These are phyloP conservation scores for Torulaspora quercuum DNA, from an alignment of 805 yeast genomes.

Conservation along the genomic window DNA sequence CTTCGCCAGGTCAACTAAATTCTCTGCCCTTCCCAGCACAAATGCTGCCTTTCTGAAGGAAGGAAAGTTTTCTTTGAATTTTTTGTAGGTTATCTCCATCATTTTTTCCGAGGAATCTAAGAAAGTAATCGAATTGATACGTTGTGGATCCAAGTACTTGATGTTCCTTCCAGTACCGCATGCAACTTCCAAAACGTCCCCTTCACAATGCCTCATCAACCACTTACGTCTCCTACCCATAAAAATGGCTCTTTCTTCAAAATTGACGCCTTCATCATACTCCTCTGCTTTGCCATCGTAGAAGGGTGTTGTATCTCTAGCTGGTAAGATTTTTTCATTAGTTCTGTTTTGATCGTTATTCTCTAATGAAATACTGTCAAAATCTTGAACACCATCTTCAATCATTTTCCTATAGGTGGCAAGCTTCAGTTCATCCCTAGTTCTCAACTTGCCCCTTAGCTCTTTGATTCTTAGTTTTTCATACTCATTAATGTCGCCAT, in stretches of 20 bases:
- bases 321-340: constrained; percentile 49
- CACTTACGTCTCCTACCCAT: constrained; percentile 66
- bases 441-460: constrained; percentile 55
- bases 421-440: constrained; percentile 59
- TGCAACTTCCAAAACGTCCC: constrained; percentile 91
- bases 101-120: constrained; percentile 80
- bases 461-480: constrained; percentile 61
- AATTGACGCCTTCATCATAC: constrained; percentile 74
- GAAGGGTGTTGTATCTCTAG: constrained; percentile 77
- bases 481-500: constrained; percentile 48
- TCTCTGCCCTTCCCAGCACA: constrained; percentile 88
- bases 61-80: constrained; percentile 68
- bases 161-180: constrained; percentile 96
- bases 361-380: constrained; percentile 34
- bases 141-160: constrained; percentile 59
- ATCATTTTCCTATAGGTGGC: constrained; percentile 56
- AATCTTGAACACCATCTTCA: constrained; percentile 37
- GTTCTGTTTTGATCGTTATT: constrained; percentile 35
- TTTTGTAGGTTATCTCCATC: constrained; percentile 75
- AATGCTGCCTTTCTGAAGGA: constrained; percentile 70
- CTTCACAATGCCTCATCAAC: constrained; percentile 71
- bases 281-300: constrained; percentile 74
- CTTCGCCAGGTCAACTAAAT: constrained; percentile 56
- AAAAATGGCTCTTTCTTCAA: constrained; percentile 45
- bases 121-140: constrained; percentile 71